Base-by-base conservation (phyloP, 2,329 filamentous ascomycete genomes). In the Xylariales sp. region DNA sequence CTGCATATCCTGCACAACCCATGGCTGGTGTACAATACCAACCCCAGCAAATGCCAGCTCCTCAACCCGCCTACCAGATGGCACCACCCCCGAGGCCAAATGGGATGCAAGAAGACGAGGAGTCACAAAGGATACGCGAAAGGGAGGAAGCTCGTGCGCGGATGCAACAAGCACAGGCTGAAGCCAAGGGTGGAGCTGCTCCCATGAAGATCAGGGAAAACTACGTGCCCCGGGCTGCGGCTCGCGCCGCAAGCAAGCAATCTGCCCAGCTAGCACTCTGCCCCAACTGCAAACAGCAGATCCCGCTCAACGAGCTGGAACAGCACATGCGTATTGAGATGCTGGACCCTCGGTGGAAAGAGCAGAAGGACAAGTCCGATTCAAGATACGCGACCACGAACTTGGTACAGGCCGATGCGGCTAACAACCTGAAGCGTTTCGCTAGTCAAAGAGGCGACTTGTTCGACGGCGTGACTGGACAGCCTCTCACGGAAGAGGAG, bases 291-390 rank as follows among this genome's bases (percentile, higher is more conserved):
- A 85, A 87, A 53, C 88, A 95, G 66, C 82, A 87, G 52, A 89
- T 96, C 45, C 88, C 89, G 6, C 80, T 87, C 54, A 80, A 85
- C 54, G 91, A 97, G 66, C 76, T 96, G 51, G 87, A 93, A 46
- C 83, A 91, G 49, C 91, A 97, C 59, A 91, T 97, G 80, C 81
- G 87, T 63, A 95, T 97, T 59, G 91, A 97, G 65, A 76, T 96
- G 34, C 77, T 96, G 45, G 91, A 97, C 60, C 91, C 91, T 1
- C 80, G 86, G 45, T 97, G 91, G 90, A 95, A 95, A 61, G 90
- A 96, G 60, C 90, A 97, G 61, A 88, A 89, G 52, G 86, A 87
- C 44, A 95, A 95, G 61, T 82, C 87, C 12, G 88, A 95, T 33
- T 81, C 86, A 10, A 84, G 91, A 47, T 88, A 85, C 49, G 80